Conservation (phyloP, 129 eudicot species). For the Pulicaria dysenterica region DNA sequence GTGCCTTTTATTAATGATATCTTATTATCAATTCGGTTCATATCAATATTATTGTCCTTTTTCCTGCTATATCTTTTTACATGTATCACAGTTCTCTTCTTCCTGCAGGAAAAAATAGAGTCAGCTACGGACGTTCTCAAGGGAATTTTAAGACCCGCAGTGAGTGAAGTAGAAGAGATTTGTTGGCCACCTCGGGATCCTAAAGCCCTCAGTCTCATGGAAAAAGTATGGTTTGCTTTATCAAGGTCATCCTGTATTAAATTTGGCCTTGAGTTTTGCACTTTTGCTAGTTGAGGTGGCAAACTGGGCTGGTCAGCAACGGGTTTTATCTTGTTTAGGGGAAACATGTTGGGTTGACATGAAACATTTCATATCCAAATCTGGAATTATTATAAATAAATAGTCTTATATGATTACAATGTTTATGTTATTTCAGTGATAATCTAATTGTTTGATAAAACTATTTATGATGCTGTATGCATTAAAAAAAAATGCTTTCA, state of each 20-base stretch:
- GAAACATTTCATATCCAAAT: too few species aligned
- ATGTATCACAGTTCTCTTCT: conserved; percentile 37
- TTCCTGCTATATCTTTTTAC: conserved; percentile 22
- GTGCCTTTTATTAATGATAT: too few species aligned
- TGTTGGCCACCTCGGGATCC: conserved; percentile 93
- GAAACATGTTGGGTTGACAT: too few species aligned
- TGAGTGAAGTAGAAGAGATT: conserved; percentile 73
- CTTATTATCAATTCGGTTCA: too few species aligned
- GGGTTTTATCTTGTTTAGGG: too few species aligned
- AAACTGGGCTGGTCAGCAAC: neutral
- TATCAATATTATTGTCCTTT: conserved; percentile 8
- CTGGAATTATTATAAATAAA: neutral
- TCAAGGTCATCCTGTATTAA: neutral
- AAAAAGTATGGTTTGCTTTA: conserved; percentile 47
- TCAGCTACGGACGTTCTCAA: conserved; percentile 92
- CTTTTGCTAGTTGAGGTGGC: neutral
- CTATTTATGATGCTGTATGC: neutral
- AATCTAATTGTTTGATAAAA: neutral
- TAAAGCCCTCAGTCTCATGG: conserved; percentile 72
- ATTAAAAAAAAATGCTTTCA: neutral
- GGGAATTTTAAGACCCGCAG: conserved; percentile 66
- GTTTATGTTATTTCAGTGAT: neutral
- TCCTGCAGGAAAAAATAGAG: conserved; percentile 82
- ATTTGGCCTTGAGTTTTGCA: neutral
- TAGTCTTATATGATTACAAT: neutral